A percentile compares a stretch with the other conserved stretches of the same genome.
These are phyloP conservation scores for Penicillium hesseltinei DNA, from an alignment of 2,329 filamentous ascomycete genomes.

Conservation along the genomic window DNA sequence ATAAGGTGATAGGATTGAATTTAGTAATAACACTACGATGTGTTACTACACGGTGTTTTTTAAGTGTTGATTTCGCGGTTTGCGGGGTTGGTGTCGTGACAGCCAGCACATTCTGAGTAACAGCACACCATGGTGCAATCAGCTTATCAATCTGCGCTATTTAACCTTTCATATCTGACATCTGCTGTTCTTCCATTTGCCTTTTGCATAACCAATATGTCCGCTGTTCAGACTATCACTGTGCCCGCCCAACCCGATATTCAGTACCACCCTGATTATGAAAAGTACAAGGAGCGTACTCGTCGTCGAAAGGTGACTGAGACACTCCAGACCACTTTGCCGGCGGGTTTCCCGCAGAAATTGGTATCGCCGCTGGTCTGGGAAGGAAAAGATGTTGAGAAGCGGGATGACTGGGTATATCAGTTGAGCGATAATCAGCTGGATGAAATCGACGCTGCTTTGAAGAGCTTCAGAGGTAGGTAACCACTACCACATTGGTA, in stretches of 20 bases:
- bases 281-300: slow-evolving; percentile 22
- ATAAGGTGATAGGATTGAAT: neutral
- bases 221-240: slow-evolving; percentile 15
- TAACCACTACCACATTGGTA: neutral
- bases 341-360: slow-evolving; percentile 42
- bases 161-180: neutral
- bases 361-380: slow-evolving; percentile 48
- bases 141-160: neutral
- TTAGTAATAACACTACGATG: too few relatives aligned
- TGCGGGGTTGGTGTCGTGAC: slow-evolving; percentile 12
- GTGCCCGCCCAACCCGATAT: slow-evolving; percentile 22
- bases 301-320: slow-evolving; percentile 19
- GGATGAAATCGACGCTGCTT: slow-evolving; percentile 44
- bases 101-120: neutral
- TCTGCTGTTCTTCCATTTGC: too few relatives aligned
- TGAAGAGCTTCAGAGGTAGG: slow-evolving; percentile 44
- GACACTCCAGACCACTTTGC: slow-evolving; percentile 28
- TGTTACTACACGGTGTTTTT: neutral
- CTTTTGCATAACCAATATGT: slow-evolving; percentile 11
- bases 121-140: neutral
- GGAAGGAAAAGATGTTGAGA: slow-evolving; percentile 43
- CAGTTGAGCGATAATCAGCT: slow-evolving; percentile 33
- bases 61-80: slow-evolving; percentile 1
- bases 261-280: slow-evolving; percentile 23
- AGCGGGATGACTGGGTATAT: slow-evolving; percentile 38